A percentile compares a stretch with the other conserved stretches of the same genome.
Conservation (phyloP, 2,329 filamentous ascomycete species). For the Penicillium glabrum region DNA sequence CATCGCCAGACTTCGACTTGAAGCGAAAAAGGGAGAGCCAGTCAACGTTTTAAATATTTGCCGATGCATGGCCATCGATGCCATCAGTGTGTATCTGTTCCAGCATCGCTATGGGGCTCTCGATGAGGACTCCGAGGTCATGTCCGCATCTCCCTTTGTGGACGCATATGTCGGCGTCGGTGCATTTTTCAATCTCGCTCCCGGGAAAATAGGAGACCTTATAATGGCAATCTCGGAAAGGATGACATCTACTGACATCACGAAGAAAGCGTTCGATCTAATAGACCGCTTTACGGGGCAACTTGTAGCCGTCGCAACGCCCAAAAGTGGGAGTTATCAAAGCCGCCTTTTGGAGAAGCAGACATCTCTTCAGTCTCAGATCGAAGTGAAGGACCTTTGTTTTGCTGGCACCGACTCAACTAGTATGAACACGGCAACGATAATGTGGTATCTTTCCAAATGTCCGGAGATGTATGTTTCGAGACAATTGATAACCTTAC, state of each 20-base stretch:
- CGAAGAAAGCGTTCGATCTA: constrained; percentile 34
- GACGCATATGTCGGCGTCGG: constrained; percentile 57
- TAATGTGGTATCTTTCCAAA: constrained; percentile 48
- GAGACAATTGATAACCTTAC: background rate
- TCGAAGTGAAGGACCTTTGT: constrained; percentile 56
- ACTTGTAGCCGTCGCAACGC: constrained; percentile 37
- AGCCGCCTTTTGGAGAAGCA: constrained; percentile 48
- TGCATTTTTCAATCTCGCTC: constrained; percentile 53
- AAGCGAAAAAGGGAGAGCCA: constrained; percentile 11
- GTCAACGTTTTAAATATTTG: constrained; percentile 48
- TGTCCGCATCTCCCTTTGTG: constrained; percentile 53
- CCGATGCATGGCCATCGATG: constrained; percentile 54
- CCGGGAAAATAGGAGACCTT: constrained; percentile 39
- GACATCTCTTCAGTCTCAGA: constrained; percentile 44
- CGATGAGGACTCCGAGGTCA: constrained; percentile 34
- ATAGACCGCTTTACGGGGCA: constrained; percentile 47
- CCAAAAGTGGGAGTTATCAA: constrained; percentile 47
- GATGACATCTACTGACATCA: constrained; percentile 32
- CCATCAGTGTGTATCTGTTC: constrained; percentile 56
- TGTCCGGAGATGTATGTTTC: constrained; percentile 40
- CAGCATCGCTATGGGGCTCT: constrained; percentile 52
- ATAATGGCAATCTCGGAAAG: constrained; percentile 34
- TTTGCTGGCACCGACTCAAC: constrained; percentile 58
- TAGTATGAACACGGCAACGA: constrained; percentile 52
- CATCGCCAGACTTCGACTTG: constrained; percentile 17